These are phyloP conservation scores for Ilyonectria destructans DNA, from an alignment of 2,329 filamentous ascomycete species.

Conservation along the genomic window DNA sequence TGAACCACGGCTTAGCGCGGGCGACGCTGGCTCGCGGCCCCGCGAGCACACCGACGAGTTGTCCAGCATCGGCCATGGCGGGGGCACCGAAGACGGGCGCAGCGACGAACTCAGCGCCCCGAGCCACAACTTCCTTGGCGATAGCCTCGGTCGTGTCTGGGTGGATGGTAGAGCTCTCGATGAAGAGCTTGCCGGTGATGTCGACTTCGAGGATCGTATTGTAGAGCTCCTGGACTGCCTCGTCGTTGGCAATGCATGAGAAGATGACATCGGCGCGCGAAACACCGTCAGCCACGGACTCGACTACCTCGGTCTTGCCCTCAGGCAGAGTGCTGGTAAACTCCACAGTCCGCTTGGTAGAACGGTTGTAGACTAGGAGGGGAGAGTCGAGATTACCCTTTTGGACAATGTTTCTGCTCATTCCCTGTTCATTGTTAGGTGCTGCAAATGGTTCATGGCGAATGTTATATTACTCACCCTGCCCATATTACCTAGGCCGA, in stretches of 20 bases:
- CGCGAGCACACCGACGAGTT: conserved; percentile 82
- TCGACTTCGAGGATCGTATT: conserved; percentile 68
- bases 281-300: conserved; percentile 77
- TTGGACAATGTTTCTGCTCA: conserved; percentile 86
- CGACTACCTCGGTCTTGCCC: conserved; percentile 76
- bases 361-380: conserved; percentile 87
- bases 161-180: conserved; percentile 92
- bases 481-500: conserved; percentile 92
- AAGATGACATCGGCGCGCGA: conserved; percentile 84
- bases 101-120: conserved; percentile 83
- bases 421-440: conserved; percentile 70
- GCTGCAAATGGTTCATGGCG: background rate
- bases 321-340: conserved; percentile 73
- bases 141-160: conserved; percentile 83
- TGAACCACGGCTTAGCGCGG: conserved; percentile 79
- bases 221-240: conserved; percentile 77
- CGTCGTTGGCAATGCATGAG: conserved; percentile 85
- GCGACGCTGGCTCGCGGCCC: conserved; percentile 74
- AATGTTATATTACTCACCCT: conserved; percentile 67
- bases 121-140: conserved; percentile 69
- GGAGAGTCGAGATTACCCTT: conserved; percentile 82
- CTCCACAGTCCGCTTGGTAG: conserved; percentile 75
- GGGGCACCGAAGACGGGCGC: conserved; percentile 80
- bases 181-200: conserved; percentile 81
- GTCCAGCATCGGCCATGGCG: conserved; percentile 79